Conservation (phyloP, 108 stramenopile species). For the Cyclotella baltica region DNA sequence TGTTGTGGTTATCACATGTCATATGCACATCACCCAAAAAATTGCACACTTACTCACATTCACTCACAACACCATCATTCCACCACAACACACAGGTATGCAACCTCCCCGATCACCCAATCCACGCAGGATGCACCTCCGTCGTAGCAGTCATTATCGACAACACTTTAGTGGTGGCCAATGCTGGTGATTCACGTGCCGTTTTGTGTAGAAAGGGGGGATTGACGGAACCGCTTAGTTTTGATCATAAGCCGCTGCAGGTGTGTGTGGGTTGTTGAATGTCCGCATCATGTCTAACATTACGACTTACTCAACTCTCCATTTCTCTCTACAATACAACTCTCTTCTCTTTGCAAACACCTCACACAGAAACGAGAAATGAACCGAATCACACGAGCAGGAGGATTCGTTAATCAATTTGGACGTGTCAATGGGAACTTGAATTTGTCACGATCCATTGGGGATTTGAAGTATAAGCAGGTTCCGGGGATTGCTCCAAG, state of each 20-base stretch:
- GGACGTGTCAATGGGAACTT: conserved; percentile 97
- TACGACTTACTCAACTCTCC: too few relatives aligned
- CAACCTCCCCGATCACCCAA: conserved; percentile 92
- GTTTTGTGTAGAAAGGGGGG: conserved; percentile 84
- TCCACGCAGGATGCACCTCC: conserved; percentile 96
- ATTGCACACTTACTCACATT: too few relatives aligned
- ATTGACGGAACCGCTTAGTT: conserved; percentile 71
- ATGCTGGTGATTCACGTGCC: conserved; percentile 92
- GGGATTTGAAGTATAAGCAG: conserved; percentile 97
- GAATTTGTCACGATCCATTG: conserved; percentile 94
- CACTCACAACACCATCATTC: background rate
- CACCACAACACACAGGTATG: too few relatives aligned
- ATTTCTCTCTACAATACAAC: too few relatives aligned
- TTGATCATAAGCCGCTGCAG: conserved; percentile 91
- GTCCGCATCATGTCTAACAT: background rate
- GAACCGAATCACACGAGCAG: conserved; percentile 82
- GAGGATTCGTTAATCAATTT: conserved; percentile 95
- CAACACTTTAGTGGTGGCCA: conserved; percentile 85
- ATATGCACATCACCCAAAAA: too few relatives aligned
- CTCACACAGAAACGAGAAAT: conserved; percentile 64
- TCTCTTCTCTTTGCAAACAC: background rate
- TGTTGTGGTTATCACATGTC: too few relatives aligned
- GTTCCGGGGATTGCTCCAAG: conserved; percentile 73
- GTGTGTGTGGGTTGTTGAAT: conserved; percentile 25
- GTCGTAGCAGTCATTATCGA: conserved; percentile 89